Base-by-base conservation (phyloP, 257 asterid genomes). In the Solanum pennellii region DNA sequence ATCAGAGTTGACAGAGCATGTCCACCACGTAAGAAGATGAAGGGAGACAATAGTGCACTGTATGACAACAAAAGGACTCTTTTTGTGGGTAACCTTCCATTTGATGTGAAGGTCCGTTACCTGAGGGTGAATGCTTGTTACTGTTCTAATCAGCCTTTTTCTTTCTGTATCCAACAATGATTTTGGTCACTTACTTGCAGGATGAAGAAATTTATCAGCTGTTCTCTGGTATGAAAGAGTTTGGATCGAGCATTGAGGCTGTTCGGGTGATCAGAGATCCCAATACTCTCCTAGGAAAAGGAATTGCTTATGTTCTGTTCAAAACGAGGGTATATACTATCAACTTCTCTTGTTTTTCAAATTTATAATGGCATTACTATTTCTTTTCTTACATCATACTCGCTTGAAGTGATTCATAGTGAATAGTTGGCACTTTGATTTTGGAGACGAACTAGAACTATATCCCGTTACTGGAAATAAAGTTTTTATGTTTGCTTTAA, bases 1-100 rank as follows among this genome's bases (percentile, higher is more conserved):
- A 93, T 97, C 86, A 98, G 98, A 69, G 99, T 97, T 75, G 99
- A 97, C 89, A 92, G 98, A 92, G 98, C 99, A 45, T 96, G 99
- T 91, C 99, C 99, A 85, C 99, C 99, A 0, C 96, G 98, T 80
- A 97, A 97, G 96, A 97, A 96, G 91, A 85, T 93, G 89, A 97
- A 95, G 93, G 98, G 95, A 89, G 98, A 93, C 69, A 44, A 59
- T 89, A 37, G 92, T 91, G 89, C 90, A 42, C 87, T 97, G 87
- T 97, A 94, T 75, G 98, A 97, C 89, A 94, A 91, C 83, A 94
- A 93, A 91, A 94, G 96, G 93, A 94, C 98, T 8, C 90, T 95
- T 88, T 97, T 97, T 89, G 93, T 97, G 66, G 98, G 98, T 31
- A 97, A 97, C 91, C 98, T 97, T 66, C 99, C 99, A 29, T 97